A percentile compares a stretch with the other conserved stretches of the same genome.
Conservation (phyloP, 2,329 filamentous ascomycete genomes). For the Venturia pyrina region DNA sequence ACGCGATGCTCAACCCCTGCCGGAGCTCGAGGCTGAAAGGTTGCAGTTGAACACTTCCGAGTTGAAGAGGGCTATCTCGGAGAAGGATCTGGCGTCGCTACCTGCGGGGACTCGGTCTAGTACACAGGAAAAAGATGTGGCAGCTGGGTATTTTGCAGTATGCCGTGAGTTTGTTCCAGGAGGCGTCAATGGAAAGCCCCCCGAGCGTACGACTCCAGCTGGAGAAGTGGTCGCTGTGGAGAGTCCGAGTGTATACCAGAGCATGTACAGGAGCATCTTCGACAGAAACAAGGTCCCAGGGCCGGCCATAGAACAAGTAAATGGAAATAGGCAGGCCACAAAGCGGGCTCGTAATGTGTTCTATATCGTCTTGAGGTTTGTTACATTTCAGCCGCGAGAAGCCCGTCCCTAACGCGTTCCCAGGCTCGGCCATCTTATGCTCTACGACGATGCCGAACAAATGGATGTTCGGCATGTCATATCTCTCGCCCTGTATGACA, state of each 20-base stretch:
- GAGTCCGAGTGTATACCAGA: slow-evolving; percentile 92
- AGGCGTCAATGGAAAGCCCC: slow-evolving; percentile 85
- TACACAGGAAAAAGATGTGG: slow-evolving; percentile 60
- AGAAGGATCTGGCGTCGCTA: slow-evolving; percentile 42
- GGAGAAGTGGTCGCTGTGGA: slow-evolving; percentile 68
- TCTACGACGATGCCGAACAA: slow-evolving; percentile 93
- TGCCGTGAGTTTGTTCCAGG: slow-evolving; percentile 86
- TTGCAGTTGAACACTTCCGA: slow-evolving; percentile 39
- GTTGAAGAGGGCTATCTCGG: slow-evolving; percentile 25
- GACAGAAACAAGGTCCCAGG: slow-evolving; percentile 57
- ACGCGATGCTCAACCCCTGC: slow-evolving; percentile 27
- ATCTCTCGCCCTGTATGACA: slow-evolving; percentile 75
- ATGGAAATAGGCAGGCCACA: slow-evolving; percentile 35
- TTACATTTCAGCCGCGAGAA: slow-evolving; percentile 12
- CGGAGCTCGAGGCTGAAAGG: slow-evolving; percentile 21
- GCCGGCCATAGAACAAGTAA: slow-evolving; percentile 44
- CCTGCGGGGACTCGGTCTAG: slow-evolving; percentile 50
- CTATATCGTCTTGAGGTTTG: slow-evolving; percentile 77
- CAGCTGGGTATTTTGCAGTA: slow-evolving; percentile 90
- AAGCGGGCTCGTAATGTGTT: slow-evolving; percentile 76
- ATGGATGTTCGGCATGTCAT: slow-evolving; percentile 94
- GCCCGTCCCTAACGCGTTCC: slow-evolving; percentile 5
- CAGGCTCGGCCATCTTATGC: slow-evolving; percentile 90
- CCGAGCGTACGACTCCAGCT: slow-evolving; percentile 72
- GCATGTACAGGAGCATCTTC: slow-evolving; percentile 95